phyloP scores from a whole-genome alignment of 1,284 basidiomycete species.

The Microbotryum lychnidis-dioicae region DNA sequence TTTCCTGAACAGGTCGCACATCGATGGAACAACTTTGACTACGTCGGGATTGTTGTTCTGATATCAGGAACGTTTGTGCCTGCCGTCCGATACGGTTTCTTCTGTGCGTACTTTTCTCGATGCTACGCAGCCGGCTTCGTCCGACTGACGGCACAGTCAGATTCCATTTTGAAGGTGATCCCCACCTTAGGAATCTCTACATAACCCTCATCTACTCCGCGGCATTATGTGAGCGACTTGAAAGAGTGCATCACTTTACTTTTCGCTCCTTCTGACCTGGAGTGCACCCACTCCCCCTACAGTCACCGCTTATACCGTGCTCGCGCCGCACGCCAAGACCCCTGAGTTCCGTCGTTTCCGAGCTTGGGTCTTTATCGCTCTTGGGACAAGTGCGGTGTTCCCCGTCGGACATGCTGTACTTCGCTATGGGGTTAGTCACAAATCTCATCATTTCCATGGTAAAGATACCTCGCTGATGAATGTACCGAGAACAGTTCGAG shows the following conservation, averaged over 20 bases:
- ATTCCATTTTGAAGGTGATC: constrained; percentile 10
- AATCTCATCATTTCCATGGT: neutral
- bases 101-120: constrained; percentile 5
- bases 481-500: constrained; percentile 2
- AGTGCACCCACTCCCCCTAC: neutral
- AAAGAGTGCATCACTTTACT: neutral
- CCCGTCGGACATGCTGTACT: constrained; percentile 28
- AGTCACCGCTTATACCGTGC: constrained; percentile 26
- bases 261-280: neutral
- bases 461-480: neutral
- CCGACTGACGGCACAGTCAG: neutral
- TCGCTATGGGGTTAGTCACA: constrained; percentile 20
- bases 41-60: constrained; percentile 32
- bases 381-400: constrained; percentile 28
- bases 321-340: constrained; percentile 27
- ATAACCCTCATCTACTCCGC: constrained; percentile 27
- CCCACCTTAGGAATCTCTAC: constrained; percentile 24
- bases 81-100: constrained; percentile 31
- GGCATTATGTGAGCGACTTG: constrained; percentile 9
- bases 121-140: too few relatives aligned
- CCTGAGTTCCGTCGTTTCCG: constrained; percentile 28
- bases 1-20: constrained; percentile 15
- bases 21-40: constrained; percentile 32
- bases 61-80: constrained; percentile 30
- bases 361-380: constrained; percentile 29